phyloP scores from a whole-genome alignment of 83 land plant species.

The Picea mariana region DNA sequence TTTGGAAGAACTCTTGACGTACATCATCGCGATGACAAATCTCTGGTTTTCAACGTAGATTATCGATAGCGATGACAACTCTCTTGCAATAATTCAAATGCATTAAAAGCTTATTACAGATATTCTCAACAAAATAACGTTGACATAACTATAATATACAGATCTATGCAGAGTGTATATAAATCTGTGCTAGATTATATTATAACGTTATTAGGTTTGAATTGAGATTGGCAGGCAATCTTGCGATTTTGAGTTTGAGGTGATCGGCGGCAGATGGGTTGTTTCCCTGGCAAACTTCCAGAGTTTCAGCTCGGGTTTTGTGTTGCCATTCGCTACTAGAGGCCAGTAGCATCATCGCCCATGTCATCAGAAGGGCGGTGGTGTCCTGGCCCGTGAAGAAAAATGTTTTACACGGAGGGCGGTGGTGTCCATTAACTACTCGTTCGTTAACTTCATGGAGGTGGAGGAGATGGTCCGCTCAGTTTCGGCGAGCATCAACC shows the following conservation, averaged over 20 bases:
- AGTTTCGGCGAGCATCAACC: conserved; percentile 61
- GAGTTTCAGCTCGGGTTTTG: conserved; percentile 47
- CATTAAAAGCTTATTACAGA: neutral
- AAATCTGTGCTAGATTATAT: no score
- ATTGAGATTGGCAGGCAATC: neutral
- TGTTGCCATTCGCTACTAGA: conserved; percentile 66
- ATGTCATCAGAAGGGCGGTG: conserved; percentile 53
- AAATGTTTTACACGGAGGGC: conserved; percentile 66
- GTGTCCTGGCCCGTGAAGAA: conserved; percentile 84
- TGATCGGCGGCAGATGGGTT: conserved; percentile 56
- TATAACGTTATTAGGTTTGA: neutral
- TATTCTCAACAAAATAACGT: neutral
- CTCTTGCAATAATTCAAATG: no score
- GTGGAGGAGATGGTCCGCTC: conserved; percentile 35
- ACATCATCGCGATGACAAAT: no score
- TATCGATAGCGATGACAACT: no score
- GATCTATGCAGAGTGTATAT: neutral
- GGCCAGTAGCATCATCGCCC: conserved; percentile 71
- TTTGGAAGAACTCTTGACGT: no score
- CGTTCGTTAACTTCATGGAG: conserved; percentile 28
- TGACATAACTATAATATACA: neutral
- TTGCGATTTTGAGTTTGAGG: conserved; percentile 71
- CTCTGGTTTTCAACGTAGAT: no score
- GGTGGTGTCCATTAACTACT: conserved; percentile 52
- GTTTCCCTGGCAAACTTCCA: conserved; percentile 34